Conservation (phyloP, 176 grass and related monocot genomes). For the Aegilops longissima region DNA sequence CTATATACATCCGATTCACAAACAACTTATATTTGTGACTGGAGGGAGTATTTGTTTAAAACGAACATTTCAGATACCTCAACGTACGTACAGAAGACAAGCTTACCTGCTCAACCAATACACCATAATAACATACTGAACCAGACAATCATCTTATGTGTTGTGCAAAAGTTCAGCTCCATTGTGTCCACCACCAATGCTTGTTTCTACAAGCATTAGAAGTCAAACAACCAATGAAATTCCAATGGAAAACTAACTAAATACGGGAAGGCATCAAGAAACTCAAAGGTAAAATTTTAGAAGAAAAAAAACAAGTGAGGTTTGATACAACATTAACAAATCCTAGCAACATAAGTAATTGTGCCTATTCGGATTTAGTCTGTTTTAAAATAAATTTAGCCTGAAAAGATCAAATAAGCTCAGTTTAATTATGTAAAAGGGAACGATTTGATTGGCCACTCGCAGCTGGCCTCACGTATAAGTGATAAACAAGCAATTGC, state of each 20-base stretch:
- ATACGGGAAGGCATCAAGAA: neutral
- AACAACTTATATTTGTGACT: too few species aligned
- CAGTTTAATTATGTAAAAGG: neutral
- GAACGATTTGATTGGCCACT: neutral
- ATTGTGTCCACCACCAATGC: neutral
- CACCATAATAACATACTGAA: neutral
- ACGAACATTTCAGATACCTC: neutral
- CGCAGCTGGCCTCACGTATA: neutral
- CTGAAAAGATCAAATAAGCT: neutral
- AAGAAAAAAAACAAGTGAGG: neutral
- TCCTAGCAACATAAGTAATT: neutral
- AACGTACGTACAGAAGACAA: neutral
- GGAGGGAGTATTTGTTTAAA: neutral
- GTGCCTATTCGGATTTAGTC: neutral
- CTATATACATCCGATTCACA: too few species aligned
- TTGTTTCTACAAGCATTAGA: neutral
- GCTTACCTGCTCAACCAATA: neutral
- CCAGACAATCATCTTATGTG: neutral
- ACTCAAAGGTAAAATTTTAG: neutral
- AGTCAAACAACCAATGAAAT: neutral
- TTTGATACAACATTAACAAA: neutral
- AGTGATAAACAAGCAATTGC: neutral
- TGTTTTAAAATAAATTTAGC: neutral
- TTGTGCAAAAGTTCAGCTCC: neutral
- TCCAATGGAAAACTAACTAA: neutral